Evolutionary conservation across 306 rosid genomes (phyloP), one percentile per base, ranked within the genome.

Genomic region (Casuarina equisetifolia): DNA sequence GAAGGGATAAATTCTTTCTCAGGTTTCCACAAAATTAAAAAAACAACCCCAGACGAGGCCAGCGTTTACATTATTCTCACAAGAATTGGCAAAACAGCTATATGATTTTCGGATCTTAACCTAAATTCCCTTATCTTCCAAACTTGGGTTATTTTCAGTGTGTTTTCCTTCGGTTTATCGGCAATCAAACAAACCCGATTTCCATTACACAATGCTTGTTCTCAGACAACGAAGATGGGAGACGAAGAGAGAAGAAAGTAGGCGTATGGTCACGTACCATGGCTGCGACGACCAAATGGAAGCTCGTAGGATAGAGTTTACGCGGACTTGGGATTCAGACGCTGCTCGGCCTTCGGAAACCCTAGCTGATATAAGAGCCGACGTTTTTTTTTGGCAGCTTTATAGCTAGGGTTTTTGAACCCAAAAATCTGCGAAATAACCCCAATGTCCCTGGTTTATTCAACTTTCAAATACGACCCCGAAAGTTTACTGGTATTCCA

Each of bases 401-500:
- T 76, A 76, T 64, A 54, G 66, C 46, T 76, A 76, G 78, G 78
- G 84, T 81, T 81, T 76, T 52, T 50, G 50, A 4, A 1, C 0
- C 3, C 5, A 3, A 10, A 0, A 5, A 1, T 11, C 11, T 6
- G 25, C n/a, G 43, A 81, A 81, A 81, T 70, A 79, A 76, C 84
- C 5, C 5, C 3, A 9, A 70, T 76, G 13, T 69, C 84, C 80
- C 48, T 75, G 1, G 0, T 42, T 42, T 58, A 13, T 3, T 1
- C 0, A 1, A 58, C 1, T 58, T 58, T 4, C 4, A 25, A 20
- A 4, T 19, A 2, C 1, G 35, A 58, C 38, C 64, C 13, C 1
- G 15, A 57, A 11, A 57, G 63, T 57, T 57, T 19, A 57, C 63
- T 1, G 13, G 63, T n/a, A 57, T 57, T 57, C 32, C 10, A 46